These are phyloP conservation scores for Podospora tetraspora DNA, from an alignment of 495 filamentous ascomycete genomes.

Conservation along the genomic window DNA sequence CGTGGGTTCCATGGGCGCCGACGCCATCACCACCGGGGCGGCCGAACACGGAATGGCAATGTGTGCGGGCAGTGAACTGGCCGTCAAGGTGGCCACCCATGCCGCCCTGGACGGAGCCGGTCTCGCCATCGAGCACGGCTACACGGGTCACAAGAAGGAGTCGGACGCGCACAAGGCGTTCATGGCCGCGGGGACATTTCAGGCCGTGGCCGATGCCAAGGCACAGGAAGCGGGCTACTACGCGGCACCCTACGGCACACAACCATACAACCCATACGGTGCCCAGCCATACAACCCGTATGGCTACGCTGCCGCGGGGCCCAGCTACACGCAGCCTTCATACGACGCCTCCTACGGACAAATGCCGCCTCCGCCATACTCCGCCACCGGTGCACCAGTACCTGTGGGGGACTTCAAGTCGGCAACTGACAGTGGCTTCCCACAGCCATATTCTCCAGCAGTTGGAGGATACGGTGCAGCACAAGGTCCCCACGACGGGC, in stretches of 20 bases:
- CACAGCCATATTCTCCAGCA: not conserved
- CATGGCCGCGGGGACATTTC: slow-evolving; percentile 13
- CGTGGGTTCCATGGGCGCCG: slow-evolving; percentile 22
- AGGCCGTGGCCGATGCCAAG: slow-evolving; percentile 22
- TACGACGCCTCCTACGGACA: slow-evolving; percentile 5
- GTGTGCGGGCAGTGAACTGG: slow-evolving; percentile 19
- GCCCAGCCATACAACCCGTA: not conserved
- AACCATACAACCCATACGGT: not conserved
- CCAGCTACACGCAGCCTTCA: not conserved
- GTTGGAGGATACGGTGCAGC: not conserved
- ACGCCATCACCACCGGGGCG: slow-evolving; percentile 18
- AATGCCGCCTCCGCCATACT: slow-evolving; percentile 10
- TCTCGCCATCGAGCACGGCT: slow-evolving; percentile 22
- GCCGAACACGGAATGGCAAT: slow-evolving; percentile 23
- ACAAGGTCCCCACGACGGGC: not conserved
- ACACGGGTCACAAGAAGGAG: slow-evolving; percentile 22
- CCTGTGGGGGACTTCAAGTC: slow-evolving; percentile 1
- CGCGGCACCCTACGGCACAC: slow-evolving; percentile 13
- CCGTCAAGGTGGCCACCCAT: slow-evolving; percentile 22
- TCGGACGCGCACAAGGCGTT: slow-evolving; percentile 24
- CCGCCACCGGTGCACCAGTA: not conserved
- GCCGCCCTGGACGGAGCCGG: slow-evolving; percentile 25
- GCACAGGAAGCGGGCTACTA: slow-evolving; percentile 39
- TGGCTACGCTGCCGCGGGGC: slow-evolving; percentile 2
- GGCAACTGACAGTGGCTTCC: not conserved